Percentiles rank a stretch among this genome's conserved stretches.
Conservation (phyloP, 2,329 filamentous ascomycete species). For the Alternaria atra region DNA sequence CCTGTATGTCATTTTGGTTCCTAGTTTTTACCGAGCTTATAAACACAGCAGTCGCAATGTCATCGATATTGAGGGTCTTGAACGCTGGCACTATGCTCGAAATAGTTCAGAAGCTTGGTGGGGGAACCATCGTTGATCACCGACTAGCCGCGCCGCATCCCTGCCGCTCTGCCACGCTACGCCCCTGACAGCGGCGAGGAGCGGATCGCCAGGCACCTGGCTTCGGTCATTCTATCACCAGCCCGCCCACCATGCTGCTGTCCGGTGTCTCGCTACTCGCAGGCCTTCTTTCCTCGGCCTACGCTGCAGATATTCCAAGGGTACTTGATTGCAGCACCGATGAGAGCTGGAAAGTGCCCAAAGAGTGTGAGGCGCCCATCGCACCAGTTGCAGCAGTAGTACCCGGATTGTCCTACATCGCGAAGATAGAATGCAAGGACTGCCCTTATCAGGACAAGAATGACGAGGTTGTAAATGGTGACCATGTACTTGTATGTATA, state of each 20-base stretch:
- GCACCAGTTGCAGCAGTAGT: slow-evolving; percentile 34
- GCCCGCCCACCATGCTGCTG: slow-evolving; percentile 18
- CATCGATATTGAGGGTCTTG: not conserved
- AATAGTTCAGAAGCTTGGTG: not conserved
- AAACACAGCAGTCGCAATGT: no score
- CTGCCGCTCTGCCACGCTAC: slow-evolving; percentile 12
- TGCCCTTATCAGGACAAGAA: slow-evolving; percentile 29
- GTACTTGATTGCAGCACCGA: slow-evolving; percentile 28
- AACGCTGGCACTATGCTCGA: not conserved
- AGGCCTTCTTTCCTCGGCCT: slow-evolving; percentile 14
- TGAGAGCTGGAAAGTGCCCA: slow-evolving; percentile 8
- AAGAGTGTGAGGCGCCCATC: slow-evolving; percentile 36
- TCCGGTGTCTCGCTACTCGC: slow-evolving; percentile 16
- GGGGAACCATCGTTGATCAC: slow-evolving; percentile 1
- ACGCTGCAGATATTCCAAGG: slow-evolving; percentile 15
- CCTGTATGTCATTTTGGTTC: not conserved
- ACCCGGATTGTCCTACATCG: slow-evolving; percentile 39
- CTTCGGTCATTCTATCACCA: slow-evolving; percentile 15
- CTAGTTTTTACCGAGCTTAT: not conserved
- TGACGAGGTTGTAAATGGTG: slow-evolving; percentile 18
- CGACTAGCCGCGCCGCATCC: slow-evolving; percentile 3
- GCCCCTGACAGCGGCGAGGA: slow-evolving; percentile 25
- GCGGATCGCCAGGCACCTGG: slow-evolving; percentile 19
- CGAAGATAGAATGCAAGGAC: slow-evolving; percentile 42
- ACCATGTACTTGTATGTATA: slow-evolving; percentile 39